Base-by-base conservation (phyloP, 495 filamentous ascomycete species). In the Cenococcum geophilum region DNA sequence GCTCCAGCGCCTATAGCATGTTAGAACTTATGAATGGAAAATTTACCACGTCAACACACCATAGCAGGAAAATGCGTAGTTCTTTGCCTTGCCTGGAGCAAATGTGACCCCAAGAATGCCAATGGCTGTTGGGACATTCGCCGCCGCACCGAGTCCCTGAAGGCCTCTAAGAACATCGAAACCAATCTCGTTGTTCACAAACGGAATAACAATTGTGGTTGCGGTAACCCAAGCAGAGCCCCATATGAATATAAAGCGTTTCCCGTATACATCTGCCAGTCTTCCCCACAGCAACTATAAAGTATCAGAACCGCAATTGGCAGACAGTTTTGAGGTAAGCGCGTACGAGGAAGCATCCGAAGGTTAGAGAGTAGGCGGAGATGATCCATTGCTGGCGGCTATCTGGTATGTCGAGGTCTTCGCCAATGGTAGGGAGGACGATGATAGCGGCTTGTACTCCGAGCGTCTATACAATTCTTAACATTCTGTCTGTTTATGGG, bases 31-130 rank as follows among this genome's bases (percentile, higher is more conserved):
- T 18, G 32, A 8, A 23, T 40, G 18, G 36, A 18, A 23, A 16
- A 6, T 12, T 56, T 43, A 14, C 4, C 37, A 12, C 12, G 14
- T 1, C 40, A 27, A 2, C 63, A 54, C 25, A 65, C 58, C 61
- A 61, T 72, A 73, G 21, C 60, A 70, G 4, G 63, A 59, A 52
- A 86, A 84, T 12, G 81, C 80, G 67, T 85, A 85, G 64, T 83
- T 86, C 73, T 84, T 85, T 12, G 82, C 83, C 62, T 81, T 81
- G 0, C 83, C 78, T 0, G 81, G 81, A 10, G 79, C 77, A 59
- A 86, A 85, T 0, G 80, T 83, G 5, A 80, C 76, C 0, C 82
- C 83, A 3, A 86, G 71, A 42, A 86, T 85, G 0, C 83, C 83
- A 61, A 86, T 83, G 0, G 83, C 83, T 5, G 82, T 63, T 14